These are phyloP conservation scores for Phytophthora agathidicida DNA, from an alignment of 352 stramenopile species.

Conservation along the genomic window DNA sequence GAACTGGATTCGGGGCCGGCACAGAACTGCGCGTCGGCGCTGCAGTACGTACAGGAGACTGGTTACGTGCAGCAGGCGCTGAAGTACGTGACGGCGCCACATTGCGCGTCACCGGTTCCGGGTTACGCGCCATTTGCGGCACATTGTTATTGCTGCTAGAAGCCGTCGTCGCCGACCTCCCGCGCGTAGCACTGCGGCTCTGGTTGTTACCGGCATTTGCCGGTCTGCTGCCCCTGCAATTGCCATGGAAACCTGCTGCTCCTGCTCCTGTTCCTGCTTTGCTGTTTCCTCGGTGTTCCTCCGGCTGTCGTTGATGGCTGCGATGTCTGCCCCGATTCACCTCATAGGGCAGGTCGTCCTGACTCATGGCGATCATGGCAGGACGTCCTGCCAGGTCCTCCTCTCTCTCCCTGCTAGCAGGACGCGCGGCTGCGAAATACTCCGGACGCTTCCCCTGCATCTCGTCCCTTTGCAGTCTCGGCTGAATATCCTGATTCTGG, in stretches of 20 bases:
- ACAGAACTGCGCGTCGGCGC: constrained; percentile 12
- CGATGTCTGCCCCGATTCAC: constrained; percentile 16
- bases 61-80: not conserved
- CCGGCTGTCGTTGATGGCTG: constrained; percentile 10
- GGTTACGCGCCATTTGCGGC: not conserved
- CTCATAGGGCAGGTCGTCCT: constrained; percentile 33
- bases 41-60: constrained; percentile 4
- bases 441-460: constrained; percentile 4
- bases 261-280: constrained; percentile 5
- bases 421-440: constrained; percentile 1
- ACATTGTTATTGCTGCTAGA: not conserved
- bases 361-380: constrained; percentile 35
- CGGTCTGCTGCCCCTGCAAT: constrained; percentile 10
- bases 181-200: constrained; percentile 18
- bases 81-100: constrained; percentile 2
- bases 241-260: constrained; percentile 6
- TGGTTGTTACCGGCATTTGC: constrained; percentile 15
- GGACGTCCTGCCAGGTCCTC: constrained; percentile 31
- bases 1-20: not conserved
- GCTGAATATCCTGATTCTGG: constrained; percentile 1
- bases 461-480: constrained; percentile 4
- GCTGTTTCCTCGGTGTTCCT: constrained; percentile 29
- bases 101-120: not conserved
- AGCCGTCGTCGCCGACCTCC: constrained; percentile 8
- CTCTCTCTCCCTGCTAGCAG: constrained; percentile 7